phyloP scores from a whole-genome alignment of 768 basidiomycete species.

The Boletus pseudo-olivaceus region DNA sequence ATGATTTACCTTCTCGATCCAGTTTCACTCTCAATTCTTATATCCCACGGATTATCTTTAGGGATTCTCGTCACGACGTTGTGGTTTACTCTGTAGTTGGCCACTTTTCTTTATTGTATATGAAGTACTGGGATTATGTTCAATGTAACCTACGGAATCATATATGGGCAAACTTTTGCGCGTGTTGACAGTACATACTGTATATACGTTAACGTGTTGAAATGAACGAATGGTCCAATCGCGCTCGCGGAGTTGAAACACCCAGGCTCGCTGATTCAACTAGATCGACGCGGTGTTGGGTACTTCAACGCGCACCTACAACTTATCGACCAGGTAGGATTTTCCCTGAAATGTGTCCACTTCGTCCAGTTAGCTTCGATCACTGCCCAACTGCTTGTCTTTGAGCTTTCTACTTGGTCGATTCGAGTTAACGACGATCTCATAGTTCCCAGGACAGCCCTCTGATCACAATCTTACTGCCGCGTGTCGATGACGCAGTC shows the following conservation, averaged over 20 bases:
- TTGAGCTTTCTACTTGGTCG: not conserved
- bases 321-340: not conserved
- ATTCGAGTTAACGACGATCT: not conserved
- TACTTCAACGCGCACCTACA: not conserved
- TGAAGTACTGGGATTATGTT: not conserved
- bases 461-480: not conserved
- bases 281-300: conserved; percentile 5
- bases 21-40: not conserved
- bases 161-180: not conserved
- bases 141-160: not conserved
- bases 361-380: no score
- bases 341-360: not conserved
- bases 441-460: not conserved
- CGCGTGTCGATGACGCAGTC: conserved; percentile 7
- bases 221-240: not conserved
- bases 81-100: not conserved
- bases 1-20: not conserved
- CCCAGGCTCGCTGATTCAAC: not conserved
- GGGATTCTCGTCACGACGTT: not conserved
- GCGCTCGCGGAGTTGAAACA: conserved; percentile 15
- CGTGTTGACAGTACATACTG: not conserved
- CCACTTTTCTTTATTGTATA: not conserved
- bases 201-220: no score
- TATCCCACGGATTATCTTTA: not conserved
- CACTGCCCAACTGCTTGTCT: not conserved